Conservation (phyloP, 2,329 filamentous ascomycete species). For the Thelonectria blattea region DNA sequence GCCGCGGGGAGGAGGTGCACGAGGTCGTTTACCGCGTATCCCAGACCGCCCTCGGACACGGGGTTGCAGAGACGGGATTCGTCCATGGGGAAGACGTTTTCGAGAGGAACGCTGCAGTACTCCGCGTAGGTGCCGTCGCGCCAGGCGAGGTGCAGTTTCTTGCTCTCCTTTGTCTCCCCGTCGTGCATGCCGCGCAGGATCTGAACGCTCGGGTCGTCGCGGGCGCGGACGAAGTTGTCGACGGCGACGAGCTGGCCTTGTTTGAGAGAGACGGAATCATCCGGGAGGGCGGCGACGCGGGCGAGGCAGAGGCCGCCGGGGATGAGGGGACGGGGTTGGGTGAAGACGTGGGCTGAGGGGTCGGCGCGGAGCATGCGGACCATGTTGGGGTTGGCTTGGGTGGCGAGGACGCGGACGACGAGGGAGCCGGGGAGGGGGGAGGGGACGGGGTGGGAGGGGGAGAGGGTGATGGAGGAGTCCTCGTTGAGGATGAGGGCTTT, state of each 20-base stretch:
- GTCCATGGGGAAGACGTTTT: conserved; percentile 43
- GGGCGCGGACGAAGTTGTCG: conserved; percentile 40
- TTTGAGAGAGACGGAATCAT: conserved; percentile 41
- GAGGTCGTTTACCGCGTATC: conserved; percentile 50
- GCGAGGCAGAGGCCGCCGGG: conserved; percentile 45
- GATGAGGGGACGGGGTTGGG: conserved; percentile 40
- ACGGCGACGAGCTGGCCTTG: conserved; percentile 44
- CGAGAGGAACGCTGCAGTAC: conserved; percentile 41
- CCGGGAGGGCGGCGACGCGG: conserved; percentile 43
- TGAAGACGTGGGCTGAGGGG: conserved; percentile 20
- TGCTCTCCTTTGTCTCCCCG: conserved; percentile 35
- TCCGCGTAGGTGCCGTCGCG: conserved; percentile 41
- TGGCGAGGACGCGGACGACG: conserved; percentile 33
- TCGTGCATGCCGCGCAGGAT: conserved; percentile 42
- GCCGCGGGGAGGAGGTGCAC: conserved; percentile 42
- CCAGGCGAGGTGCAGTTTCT: conserved; percentile 40
- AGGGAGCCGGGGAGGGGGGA: conserved; percentile 25
- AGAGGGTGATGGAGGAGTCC: conserved; percentile 21
- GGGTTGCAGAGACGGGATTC: conserved; percentile 37
- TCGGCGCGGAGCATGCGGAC: conserved; percentile 24
- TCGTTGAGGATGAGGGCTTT: conserved; percentile 28
- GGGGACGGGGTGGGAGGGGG: conserved; percentile 26
- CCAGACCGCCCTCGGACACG: conserved; percentile 35
- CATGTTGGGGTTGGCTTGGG: conserved; percentile 39
- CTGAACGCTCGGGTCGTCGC: conserved; percentile 39